Evolutionary conservation across 371 early-diverging fungal genomes (phyloP), one percentile per base, ranked within the genome.

Genomic region (Zychaea mexicana): DNA sequence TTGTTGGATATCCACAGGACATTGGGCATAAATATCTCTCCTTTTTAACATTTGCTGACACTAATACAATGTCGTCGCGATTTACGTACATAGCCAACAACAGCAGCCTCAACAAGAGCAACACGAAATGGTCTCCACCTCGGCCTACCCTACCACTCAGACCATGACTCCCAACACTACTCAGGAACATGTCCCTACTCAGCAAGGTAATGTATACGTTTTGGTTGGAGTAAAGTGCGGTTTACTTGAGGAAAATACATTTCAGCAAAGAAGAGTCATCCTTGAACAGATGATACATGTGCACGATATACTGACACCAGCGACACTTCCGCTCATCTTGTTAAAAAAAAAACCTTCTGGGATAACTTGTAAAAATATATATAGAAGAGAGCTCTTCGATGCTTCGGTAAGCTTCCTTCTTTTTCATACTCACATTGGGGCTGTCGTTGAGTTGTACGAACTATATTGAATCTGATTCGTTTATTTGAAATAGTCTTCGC

Each of bases 401-500:
- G 67, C 54, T 66, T 38, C 54, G 67, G 67, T 66, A 49, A 66
- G 49, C n/a, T n/a, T 49, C 7, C n/a, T 0, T 42, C 42, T 12
- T 42, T 42, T n/a, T 12, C 4, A 3, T 42, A 42, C 4, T 42
- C 15, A 15, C 6, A 12, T 12, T 12, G 15, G 39, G 39, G 53
- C 9, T n/a, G n/a, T 28, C 10, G 9, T 7, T 36, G 24, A 30
- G n/a, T n/a, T n/a, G n/a, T n/a, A n/a, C n/a, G n/a, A n/a, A n/a
- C n/a, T n/a, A n/a, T n/a, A n/a, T n/a, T n/a, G n/a, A n/a, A n/a
- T n/a, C n/a, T 60, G 55, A 19, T 10, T 30, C 5, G 3, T 36
- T 55, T 56, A 12, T 15, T 22, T 33, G 21, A 15, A 17, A 46
- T 26, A 70, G 75, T 60, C 63, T 74, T n/a, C 62, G 75, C 45